Base-by-base conservation (phyloP, 352 stramenopile genomes). In the Phytophthora kernoviae region DNA sequence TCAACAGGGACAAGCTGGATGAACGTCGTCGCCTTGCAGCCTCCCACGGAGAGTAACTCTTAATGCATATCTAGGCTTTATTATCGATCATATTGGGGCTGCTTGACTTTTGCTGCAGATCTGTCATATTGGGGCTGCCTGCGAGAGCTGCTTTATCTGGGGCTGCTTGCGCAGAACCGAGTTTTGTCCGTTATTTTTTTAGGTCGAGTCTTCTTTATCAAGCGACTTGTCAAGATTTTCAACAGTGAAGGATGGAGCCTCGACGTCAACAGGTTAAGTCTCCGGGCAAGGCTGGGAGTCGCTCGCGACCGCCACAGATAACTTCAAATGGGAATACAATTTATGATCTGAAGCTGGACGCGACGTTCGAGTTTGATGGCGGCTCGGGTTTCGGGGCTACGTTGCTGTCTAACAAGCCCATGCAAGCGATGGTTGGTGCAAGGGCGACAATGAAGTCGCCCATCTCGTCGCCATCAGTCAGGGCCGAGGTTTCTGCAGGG, bases 1-100 rank as follows among this genome's bases (percentile, higher is more conserved):
- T 93, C 14, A 96, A 96, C 47, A 70, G 87, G 7, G 81, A 88
- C 43, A 96, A 96, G 67, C 56, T 82, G 53, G 74, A 90, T 21
- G 65, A 79, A 58, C 85, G 81, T 24, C 53, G 68, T 37, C 60
- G 70, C n/a, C 49, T 71, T 15, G 64, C 45, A 1, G 39, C 47
- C 0, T 65, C 65, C 14, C 49, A 36, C 27, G 44, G 51, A 3
- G 63, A 77, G 41, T 77, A 70, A 5, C 10, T 17, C 12, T 20
- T 36, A n/a, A 32, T 34, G 22, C 24, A 41, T 41, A 11, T 43
- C 26, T 57, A 26, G 20, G 17, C 15, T 5, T 26, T 24, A 40
- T 40, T 4, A 18, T 40, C 11, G 4, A 14, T 40, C 11, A 17
- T 2, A 40, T 15, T 17, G 33, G 11, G 33, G 22, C 24, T 51